Evolutionary conservation across 1,139 yeast species (phyloP), one percentile per base, ranked within the genome.

Genomic region (Suhomyces wounanorum): DNA sequence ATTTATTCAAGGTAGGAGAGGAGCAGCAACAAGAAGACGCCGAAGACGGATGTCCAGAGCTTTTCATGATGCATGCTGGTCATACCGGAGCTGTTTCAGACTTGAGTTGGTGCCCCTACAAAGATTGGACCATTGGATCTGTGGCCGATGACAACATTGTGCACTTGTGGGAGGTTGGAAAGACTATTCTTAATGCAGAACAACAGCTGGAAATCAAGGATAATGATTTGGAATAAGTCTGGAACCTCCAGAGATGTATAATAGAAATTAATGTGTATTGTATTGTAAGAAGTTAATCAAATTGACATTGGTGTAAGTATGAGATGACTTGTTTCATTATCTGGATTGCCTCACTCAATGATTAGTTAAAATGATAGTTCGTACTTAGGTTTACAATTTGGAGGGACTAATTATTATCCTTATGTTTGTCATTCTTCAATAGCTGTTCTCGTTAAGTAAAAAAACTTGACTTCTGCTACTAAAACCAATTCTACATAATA

Each of bases 31-130:
- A 83, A 55, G 96, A 87, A 62, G 87, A 87, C 55, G 88, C 86
- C 38, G 86, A 82, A 53, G 95, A 88, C 61, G 96, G 94, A 43
- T 85, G 87, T 43, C 91, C 94, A 7, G 96, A 88, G 62, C 68
- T 87, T 37, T 76, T 87, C 59, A 85, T 87, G 91, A 85, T 88
- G 84, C 96, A 88, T 61, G 95, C 94, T 36, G 96, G 96, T 16
- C 95, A 87, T 62, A 85, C 89, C 11, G 87, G 90, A 11, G 78
- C 86, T 1, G 85, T 88, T 10, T 83, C 85, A 35, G 96, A 88
- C 64, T 75, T 87, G 58, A 78, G 83, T 43, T 84, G 89, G 78
- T 85, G 86, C 61, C 84, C 86, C 3, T 81, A 77, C 59, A 77
- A 82, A 51, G 87, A 87, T 14, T 87, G 92, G 92, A 78, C 89